Evolutionary conservation across 2,329 filamentous ascomycete genomes (phyloP).

Genomic region (Xylaria sp.): DNA sequence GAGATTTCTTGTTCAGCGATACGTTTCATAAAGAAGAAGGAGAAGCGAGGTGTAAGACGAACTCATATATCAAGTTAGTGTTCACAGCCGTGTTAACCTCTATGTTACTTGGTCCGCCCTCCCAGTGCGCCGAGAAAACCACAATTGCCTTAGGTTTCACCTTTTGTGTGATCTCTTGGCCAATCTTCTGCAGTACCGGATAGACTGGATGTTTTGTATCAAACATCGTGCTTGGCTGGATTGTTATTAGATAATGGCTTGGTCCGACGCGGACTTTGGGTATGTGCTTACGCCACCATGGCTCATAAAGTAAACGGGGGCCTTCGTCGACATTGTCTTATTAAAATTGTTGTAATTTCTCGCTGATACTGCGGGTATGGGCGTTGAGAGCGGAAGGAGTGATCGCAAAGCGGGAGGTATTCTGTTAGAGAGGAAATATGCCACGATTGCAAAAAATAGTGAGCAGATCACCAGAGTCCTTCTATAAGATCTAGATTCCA

Average conservation of each 20-base stretch:
- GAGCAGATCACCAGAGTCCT: constrained; percentile 36
- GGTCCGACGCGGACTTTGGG: neutral
- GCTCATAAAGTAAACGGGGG: constrained; percentile 61
- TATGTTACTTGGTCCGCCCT: constrained; percentile 65
- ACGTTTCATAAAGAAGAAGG: neutral
- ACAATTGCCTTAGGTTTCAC: constrained; percentile 78
- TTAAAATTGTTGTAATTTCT: constrained; percentile 24
- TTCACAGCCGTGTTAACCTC: constrained; percentile 72
- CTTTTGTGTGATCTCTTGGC: constrained; percentile 74
- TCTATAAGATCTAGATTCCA: constrained; percentile 27
- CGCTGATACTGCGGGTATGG: constrained; percentile 26
- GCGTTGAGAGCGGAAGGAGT: constrained; percentile 36
- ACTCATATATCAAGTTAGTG: constrained; percentile 78
- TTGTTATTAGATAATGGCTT: neutral
- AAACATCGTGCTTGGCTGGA: constrained; percentile 72
- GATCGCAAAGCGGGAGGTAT: constrained; percentile 33
- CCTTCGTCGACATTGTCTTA: constrained; percentile 43
- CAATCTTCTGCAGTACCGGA: constrained; percentile 69
- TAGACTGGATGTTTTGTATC: constrained; percentile 75
- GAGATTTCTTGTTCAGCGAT: constrained; percentile 22
- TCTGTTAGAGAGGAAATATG: constrained; percentile 40
- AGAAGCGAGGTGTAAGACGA: constrained; percentile 33
- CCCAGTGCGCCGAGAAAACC: constrained; percentile 83
- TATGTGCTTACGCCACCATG: constrained; percentile 58
- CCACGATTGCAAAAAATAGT: constrained; percentile 42